A percentile compares a stretch with the other conserved stretches of the same genome.
phyloP scores from a whole-genome alignment of 2,329 filamentous ascomycete species.

The Cercospora sp. region DNA sequence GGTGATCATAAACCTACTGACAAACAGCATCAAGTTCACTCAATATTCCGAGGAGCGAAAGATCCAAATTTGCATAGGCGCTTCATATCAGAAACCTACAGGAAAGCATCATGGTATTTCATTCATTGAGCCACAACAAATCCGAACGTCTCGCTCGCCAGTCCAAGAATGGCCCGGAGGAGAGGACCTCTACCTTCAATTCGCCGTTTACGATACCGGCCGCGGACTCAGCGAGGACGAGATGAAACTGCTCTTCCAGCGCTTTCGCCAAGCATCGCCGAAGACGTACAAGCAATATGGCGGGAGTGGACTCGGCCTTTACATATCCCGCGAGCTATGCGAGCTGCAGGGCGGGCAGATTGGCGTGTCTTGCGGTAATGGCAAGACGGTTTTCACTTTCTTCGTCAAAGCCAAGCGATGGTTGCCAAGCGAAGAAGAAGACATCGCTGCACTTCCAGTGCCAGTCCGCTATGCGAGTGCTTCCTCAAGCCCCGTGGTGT shows the following conservation, averaged over 20 bases:
- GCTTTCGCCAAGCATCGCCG: constrained; percentile 42
- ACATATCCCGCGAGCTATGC: constrained; percentile 49
- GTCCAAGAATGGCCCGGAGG: constrained; percentile 40
- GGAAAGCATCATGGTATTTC: constrained; percentile 38
- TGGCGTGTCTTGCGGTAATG: constrained; percentile 44
- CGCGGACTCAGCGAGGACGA: constrained; percentile 44
- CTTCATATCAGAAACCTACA: constrained; percentile 36
- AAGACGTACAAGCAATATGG: constrained; percentile 45
- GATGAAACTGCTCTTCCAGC: constrained; percentile 46
- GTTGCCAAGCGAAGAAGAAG: constrained; percentile 12
- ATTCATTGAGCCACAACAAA: constrained; percentile 35
- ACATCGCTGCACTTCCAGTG: constrained; percentile 1
- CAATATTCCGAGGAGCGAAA: constrained; percentile 38
- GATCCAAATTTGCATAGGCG: constrained; percentile 44
- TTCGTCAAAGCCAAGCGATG: constrained; percentile 43
- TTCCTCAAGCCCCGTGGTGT: constrained; percentile 31
- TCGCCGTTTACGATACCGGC: constrained; percentile 47
- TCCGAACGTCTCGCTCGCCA: constrained; percentile 25
- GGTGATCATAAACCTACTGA: constrained; percentile 47
- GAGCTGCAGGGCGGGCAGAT: constrained; percentile 49
- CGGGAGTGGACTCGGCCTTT: constrained; percentile 47
- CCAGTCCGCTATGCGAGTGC: constrained; percentile 25
- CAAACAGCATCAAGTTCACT: constrained; percentile 52
- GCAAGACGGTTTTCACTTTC: constrained; percentile 49
- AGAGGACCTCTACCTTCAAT: constrained; percentile 44